Conservation (phyloP, 2,329 filamentous ascomycete genomes). For the Pseudocercospora ulei region DNA sequence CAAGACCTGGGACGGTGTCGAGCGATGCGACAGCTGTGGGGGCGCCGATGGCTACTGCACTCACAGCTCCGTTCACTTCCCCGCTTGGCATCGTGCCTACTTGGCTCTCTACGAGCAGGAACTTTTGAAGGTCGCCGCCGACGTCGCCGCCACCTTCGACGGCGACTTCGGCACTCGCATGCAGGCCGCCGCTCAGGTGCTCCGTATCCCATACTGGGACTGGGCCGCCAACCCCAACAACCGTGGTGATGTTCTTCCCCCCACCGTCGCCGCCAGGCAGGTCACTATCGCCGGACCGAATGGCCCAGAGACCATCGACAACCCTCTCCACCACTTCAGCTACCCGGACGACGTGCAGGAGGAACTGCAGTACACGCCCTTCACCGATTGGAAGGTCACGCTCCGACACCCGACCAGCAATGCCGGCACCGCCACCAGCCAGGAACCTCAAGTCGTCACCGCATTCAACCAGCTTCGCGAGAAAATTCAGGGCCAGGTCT, state of each 20-base stretch:
- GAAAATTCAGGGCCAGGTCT: slow-evolving; percentile 31
- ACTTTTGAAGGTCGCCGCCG: slow-evolving; percentile 27
- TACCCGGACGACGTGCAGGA: slow-evolving; percentile 21
- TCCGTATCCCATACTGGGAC: slow-evolving; percentile 29
- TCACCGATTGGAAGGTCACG: slow-evolving; percentile 29
- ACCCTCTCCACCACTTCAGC: slow-evolving; percentile 26
- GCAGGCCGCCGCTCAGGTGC: slow-evolving; percentile 24
- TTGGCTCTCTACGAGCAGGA: slow-evolving; percentile 33
- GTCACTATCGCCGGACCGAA: slow-evolving; percentile 27
- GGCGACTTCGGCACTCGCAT: slow-evolving; percentile 21
- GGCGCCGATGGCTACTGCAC: slow-evolving; percentile 32
- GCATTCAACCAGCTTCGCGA: slow-evolving; percentile 28
- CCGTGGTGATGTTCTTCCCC: slow-evolving; percentile 24
- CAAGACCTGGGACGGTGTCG: slow-evolving; percentile 28
- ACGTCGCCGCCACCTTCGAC: slow-evolving; percentile 26
- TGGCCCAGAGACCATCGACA: slow-evolving; percentile 25
- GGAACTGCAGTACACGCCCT: slow-evolving; percentile 27
- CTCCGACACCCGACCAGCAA: slow-evolving; percentile 30
- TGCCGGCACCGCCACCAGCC: slow-evolving; percentile 20
- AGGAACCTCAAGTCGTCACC: slow-evolving; percentile 15
- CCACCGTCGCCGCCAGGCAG: slow-evolving; percentile 20
- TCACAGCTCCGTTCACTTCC: slow-evolving; percentile 33
- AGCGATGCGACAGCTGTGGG: slow-evolving; percentile 25
- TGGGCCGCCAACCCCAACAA: slow-evolving; percentile 24
- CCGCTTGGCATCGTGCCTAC: slow-evolving; percentile 32